phyloP scores from a whole-genome alignment of 1,139 yeast species.

The Saccharomycopsis phalli region DNA sequence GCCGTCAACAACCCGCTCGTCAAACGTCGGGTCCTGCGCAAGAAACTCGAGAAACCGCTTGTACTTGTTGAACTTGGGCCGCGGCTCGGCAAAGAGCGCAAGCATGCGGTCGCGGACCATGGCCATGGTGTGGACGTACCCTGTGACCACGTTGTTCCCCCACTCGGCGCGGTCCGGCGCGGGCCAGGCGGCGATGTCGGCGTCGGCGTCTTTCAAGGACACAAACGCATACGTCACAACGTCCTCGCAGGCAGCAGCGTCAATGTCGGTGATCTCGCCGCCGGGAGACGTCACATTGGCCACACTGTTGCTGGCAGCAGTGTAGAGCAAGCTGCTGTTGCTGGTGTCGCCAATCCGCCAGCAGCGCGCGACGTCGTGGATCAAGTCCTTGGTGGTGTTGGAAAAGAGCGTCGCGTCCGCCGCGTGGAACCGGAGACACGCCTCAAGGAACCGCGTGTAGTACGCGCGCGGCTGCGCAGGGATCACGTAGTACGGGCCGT shows the following conservation, averaged over 20 bases:
- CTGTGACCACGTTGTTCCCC: conserved; percentile 38
- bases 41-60: conserved; percentile 45
- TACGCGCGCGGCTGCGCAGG: conserved; percentile 37
- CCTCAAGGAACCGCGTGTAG: conserved; percentile 28
- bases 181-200: conserved; percentile 40
- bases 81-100: conserved; percentile 39
- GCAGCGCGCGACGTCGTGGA: conserved; percentile 38
- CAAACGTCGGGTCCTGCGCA: conserved; percentile 40
- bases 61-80: conserved; percentile 54
- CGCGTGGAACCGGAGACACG: conserved; percentile 27
- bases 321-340: conserved; percentile 41
- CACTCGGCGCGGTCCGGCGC: conserved; percentile 44
- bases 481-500: conserved; percentile 33
- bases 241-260: conserved; percentile 24
- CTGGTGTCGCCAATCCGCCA: conserved; percentile 58
- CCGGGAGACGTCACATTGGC: conserved; percentile 29
- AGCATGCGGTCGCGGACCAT: conserved; percentile 39
- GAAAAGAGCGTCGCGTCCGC: conserved; percentile 27
- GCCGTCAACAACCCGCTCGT: conserved; percentile 28
- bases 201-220: conserved; percentile 27
- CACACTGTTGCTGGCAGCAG: conserved; percentile 42
- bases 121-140: conserved; percentile 42
- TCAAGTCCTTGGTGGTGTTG: conserved; percentile 31
- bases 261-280: conserved; percentile 25
- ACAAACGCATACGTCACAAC: conserved; percentile 24